Percentiles rank a stretch among this genome's conserved stretches.
These are phyloP conservation scores for Macadamia tetraphylla DNA, from an alignment of 164 flowering plant genomes.

Conservation along the genomic window DNA sequence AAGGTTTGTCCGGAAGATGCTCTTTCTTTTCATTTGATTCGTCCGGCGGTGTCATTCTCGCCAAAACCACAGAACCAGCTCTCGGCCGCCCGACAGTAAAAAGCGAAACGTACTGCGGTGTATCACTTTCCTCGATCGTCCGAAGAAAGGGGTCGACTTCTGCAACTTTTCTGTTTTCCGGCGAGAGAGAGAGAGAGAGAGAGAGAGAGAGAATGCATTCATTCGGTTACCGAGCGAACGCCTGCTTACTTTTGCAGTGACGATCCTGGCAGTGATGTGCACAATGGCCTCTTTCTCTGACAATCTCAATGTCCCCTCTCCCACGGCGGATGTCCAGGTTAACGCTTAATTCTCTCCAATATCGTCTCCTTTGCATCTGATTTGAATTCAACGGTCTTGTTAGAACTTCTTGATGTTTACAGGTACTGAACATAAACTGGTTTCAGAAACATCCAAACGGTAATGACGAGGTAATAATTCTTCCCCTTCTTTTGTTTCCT, in stretches of 20 bases:
- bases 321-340: slow-evolving; percentile 66
- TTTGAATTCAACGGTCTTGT: background rate
- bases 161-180: too few relatives aligned
- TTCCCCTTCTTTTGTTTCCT: background rate
- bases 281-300: slow-evolving; percentile 79
- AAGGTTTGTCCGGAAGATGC: too few relatives aligned
- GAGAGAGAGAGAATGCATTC: slow-evolving; percentile 58
- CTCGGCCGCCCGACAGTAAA: too few relatives aligned
- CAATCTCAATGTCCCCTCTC: slow-evolving; percentile 59
- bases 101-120: too few relatives aligned
- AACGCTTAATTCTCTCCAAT: background rate
- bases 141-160: too few relatives aligned
- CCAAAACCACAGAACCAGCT: too few relatives aligned
- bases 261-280: slow-evolving; percentile 77
- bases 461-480: slow-evolving; percentile 72
- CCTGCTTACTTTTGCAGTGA: slow-evolving; percentile 68
- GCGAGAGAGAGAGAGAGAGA: slow-evolving; percentile 6
- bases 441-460: slow-evolving; percentile 80
- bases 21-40: too few relatives aligned
- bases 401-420: slow-evolving; percentile 12
- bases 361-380: background rate
- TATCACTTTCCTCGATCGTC: too few relatives aligned
- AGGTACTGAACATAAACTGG: slow-evolving; percentile 84
- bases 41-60: too few relatives aligned
- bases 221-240: slow-evolving; percentile 73